Base-by-base conservation (phyloP, 345 rosid species). In the Salix arbutifolia region DNA sequence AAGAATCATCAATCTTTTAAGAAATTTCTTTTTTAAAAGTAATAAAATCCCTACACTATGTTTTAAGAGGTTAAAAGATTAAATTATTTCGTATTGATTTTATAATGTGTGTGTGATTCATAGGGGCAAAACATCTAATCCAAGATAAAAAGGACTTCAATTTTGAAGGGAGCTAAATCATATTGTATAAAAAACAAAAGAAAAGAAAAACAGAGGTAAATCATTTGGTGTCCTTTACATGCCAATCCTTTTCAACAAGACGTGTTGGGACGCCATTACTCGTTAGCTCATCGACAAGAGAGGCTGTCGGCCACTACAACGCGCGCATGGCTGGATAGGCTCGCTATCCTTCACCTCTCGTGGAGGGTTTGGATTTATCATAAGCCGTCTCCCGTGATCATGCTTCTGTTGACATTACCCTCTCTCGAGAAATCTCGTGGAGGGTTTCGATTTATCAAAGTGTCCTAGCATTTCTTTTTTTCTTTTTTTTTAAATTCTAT, bases 241-340 rank as follows among this genome's bases (percentile, higher is more conserved):
- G 42, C 30, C 71, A 69, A n/a, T 44, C 50, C 21, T 52, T 37
- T 0, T 21, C 25, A 56, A 0, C 2, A 72, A 79, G 72, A 67
- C 75, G 84, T 74, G 71, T 40, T 69, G 68, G 38, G 33, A 14
- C 33, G 50, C 50, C 12, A 67, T 35, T 48, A 30, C 12, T n/a
- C 5, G 18, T 66, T 31, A 23, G 60, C 30, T 18, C 65, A 11
- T 28, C 8, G 65, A 80, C 58, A 72, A 70, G 79, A 82, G 73
- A 52, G 74, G 46, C 28, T 85, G 88, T 83, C 83, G 76, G 86
- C 86, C 86, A 83, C 72, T 70, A 25, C 17, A 44, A 21, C 28
- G 42, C 74, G 77, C 83, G 76, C 84, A 74, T 69, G 76, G 67
- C 61, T 6, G 31, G 23, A 35, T 9, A 75, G 8, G 37, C 35